Percentiles rank a stretch among this genome's conserved stretches.
phyloP scores from a whole-genome alignment of 2,329 filamentous ascomycete species.

The Ilyonectria robusta region DNA sequence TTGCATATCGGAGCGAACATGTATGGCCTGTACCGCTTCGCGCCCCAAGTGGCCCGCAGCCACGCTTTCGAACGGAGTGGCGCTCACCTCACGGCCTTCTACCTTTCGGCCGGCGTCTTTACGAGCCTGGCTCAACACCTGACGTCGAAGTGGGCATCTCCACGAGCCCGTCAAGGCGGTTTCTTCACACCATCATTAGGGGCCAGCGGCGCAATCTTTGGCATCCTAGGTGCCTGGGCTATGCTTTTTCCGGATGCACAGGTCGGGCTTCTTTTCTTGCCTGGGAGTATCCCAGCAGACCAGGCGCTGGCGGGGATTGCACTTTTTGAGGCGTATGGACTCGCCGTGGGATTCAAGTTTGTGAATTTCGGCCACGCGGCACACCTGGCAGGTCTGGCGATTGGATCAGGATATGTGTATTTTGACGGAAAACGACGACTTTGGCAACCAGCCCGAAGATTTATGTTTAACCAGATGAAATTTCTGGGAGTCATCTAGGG shows the following conservation, averaged over 20 bases:
- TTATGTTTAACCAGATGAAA: conserved; percentile 13
- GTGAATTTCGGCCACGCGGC: conserved; percentile 10
- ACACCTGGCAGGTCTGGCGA: conserved; percentile 11
- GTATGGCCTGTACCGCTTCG: conserved; percentile 16
- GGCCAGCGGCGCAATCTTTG: conserved; percentile 13
- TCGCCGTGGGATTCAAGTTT: conserved; percentile 3
- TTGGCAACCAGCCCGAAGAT: conserved; percentile 9
- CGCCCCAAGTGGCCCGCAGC: conserved; percentile 3
- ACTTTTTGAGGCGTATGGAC: conserved; percentile 2
- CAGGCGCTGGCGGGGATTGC: conserved; percentile 5
- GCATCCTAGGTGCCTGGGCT: conserved; percentile 7
- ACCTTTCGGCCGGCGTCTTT: conserved; percentile 11
- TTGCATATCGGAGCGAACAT: conserved; percentile 17
- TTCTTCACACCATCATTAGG: not conserved
- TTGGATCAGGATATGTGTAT: conserved; percentile 16
- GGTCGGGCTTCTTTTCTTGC: conserved; percentile 3
- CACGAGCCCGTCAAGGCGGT: not conserved
- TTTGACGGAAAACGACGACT: conserved; percentile 13
- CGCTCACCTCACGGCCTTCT: conserved; percentile 16
- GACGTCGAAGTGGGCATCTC: conserved; percentile 5
- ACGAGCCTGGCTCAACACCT: conserved; percentile 8
- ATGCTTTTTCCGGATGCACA: conserved; percentile 9
- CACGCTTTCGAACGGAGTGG: not conserved
- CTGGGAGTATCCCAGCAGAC: conserved; percentile 2
- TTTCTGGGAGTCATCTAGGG: not conserved